Evolutionary conservation across 1,284 basidiomycete species (phyloP).

Genomic region (Meripilus lineatus): DNA sequence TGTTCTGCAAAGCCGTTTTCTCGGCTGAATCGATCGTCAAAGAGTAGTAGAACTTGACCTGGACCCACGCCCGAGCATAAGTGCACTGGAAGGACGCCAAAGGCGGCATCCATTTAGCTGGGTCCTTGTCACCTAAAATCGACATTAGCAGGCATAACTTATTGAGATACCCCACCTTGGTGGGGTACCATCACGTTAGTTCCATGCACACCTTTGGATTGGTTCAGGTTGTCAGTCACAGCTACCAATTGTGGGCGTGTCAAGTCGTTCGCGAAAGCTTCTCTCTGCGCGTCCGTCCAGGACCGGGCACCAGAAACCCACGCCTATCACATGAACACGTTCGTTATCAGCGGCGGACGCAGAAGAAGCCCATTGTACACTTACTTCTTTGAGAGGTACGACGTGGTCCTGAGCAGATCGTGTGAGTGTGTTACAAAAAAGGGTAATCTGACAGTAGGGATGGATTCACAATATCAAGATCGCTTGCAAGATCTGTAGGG

Average conservation of each 20-base stretch:
- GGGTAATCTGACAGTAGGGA: background rate
- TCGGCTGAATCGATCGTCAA: slow-evolving; percentile 39
- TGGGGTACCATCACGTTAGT: background rate
- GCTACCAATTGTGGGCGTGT: slow-evolving; percentile 48
- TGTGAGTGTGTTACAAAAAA: background rate
- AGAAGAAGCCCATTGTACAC: background rate
- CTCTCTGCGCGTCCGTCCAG: slow-evolving; percentile 44
- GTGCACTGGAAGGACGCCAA: slow-evolving; percentile 40
- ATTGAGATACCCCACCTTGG: background rate
- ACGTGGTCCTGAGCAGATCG: slow-evolving; percentile 38
- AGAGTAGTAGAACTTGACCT: slow-evolving; percentile 45
- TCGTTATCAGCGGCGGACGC: background rate
- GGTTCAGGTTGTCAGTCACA: slow-evolving; percentile 40
- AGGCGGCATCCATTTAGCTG: slow-evolving; percentile 44
- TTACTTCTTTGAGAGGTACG: slow-evolving; percentile 46
- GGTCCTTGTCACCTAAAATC: slow-evolving; percentile 32
- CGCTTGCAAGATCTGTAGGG: slow-evolving; percentile 37
- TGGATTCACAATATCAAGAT: slow-evolving; percentile 44
- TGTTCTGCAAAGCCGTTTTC: slow-evolving; percentile 26
- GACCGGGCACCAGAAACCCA: slow-evolving; percentile 48
- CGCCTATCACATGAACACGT: slow-evolving; percentile 25
- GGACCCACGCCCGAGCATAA: slow-evolving; percentile 43
- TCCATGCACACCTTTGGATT: slow-evolving; percentile 34
- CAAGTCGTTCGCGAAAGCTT: slow-evolving; percentile 48
- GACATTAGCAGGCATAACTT: background rate